Base-by-base conservation (phyloP, 495 filamentous ascomycete species). In the Lindgomyces ingoldianus region DNA sequence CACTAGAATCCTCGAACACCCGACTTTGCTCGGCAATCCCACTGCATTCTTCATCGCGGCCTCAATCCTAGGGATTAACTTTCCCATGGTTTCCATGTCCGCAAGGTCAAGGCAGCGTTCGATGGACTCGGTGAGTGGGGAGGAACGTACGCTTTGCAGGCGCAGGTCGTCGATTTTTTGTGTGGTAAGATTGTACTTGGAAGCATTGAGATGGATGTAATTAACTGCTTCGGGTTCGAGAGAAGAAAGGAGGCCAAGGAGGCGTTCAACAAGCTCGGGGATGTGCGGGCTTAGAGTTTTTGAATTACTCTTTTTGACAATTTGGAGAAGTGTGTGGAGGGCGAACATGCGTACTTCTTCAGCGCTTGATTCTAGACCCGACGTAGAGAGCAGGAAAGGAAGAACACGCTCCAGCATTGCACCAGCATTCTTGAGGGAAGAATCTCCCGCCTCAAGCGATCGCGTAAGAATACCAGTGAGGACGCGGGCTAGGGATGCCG, bases 101-200 rank as follows among this genome's bases (percentile, higher is more conserved):
- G 95, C 78, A n/a, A 86, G 84, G 65, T 96, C 91, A 27, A 98
- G 79, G 73, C 90, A 91, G 69, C 91, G 83, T 60, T 96, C 91
- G 68, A 97, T 91, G 21, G 91, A 91, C 75, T 97, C 94, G 78
- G 91, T 92, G 73, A 98, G 87, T 0, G 94, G 93, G n/a, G 90
- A 94, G 11, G 82, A 83, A 26, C 90, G 88, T 19, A 96, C 89
- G 70, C 83, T 86, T n/a, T 80, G 84, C 33, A 91, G 82, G 53
- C 94, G 84, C 73, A 88, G 83, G 69, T 89, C 90, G 76, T 98
- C 94, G 60, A 98, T 91, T 67, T 85, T 82, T 57, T 96, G 89
- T n/a, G 84, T 82, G 0, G 87, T 91, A 19, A 91, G 78, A 55
- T 90, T 88, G 67, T 96, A 96, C 60, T 93, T 91, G 36, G 87